Evolutionary conservation across 192 early-diverging fungal species (phyloP).

Genomic region (Coemansia sp.): DNA sequence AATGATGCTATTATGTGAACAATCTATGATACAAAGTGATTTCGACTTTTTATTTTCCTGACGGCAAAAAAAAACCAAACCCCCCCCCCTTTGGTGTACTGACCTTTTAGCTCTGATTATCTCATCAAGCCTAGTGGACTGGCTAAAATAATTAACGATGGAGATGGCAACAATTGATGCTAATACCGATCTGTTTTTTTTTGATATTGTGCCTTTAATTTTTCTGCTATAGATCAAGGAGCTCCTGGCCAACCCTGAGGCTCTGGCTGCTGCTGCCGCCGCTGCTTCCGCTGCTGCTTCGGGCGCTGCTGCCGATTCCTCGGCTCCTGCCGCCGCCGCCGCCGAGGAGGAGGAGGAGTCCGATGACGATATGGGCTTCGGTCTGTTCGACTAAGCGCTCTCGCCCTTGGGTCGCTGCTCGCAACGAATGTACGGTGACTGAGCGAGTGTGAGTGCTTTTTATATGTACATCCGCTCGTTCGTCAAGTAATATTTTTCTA

Average conservation of each 20-base stretch:
- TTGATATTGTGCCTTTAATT: background rate
- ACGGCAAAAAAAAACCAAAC: slow-evolving; percentile 27
- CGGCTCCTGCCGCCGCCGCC: slow-evolving; percentile 58
- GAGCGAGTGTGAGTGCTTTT: too few species aligned
- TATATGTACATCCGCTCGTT: too few species aligned
- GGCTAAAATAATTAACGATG: too few species aligned
- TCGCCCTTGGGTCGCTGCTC: background rate
- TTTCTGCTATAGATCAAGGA: slow-evolving; percentile 75
- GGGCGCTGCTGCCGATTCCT: slow-evolving; percentile 48
- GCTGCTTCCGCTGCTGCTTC: slow-evolving; percentile 61
- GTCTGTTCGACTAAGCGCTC: slow-evolving; percentile 77
- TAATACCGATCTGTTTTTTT: slow-evolving; percentile 1
- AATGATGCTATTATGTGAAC: slow-evolving; percentile 50
- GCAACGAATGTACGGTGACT: background rate
- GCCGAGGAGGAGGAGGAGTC: slow-evolving; percentile 75
- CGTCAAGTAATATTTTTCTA: too few species aligned
- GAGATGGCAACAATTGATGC: background rate
- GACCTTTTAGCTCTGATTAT: background rate
- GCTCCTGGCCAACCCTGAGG: slow-evolving; percentile 88
- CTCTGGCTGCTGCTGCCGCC: slow-evolving; percentile 81
- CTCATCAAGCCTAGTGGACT: too few species aligned
- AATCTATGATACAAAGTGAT: slow-evolving; percentile 52
- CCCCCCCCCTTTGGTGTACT: too few species aligned
- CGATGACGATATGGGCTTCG: slow-evolving; percentile 92
- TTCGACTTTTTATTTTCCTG: slow-evolving; percentile 70